Conservation (phyloP, 768 basidiomycete genomes). For the Tephrocybe rancida region DNA sequence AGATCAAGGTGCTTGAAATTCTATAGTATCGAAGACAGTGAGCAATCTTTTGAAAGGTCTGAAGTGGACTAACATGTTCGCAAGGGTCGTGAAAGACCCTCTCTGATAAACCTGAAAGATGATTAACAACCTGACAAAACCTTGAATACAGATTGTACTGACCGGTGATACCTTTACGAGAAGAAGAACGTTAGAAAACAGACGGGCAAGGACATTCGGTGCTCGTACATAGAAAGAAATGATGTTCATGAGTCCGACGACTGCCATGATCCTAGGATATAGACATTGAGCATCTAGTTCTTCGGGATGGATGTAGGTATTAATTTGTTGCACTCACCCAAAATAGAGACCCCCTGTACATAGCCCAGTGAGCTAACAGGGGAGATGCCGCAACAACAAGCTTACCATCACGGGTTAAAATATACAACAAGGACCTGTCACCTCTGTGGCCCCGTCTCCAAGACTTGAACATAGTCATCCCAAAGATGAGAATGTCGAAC, state of each 20-base stretch:
- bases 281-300: neutral
- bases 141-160: neutral
- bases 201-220: neutral
- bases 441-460: constrained; percentile 22
- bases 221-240: constrained; percentile 25
- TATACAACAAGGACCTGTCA: constrained; percentile 24
- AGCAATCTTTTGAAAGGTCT: neutral
- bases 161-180: constrained; percentile 15
- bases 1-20: constrained; percentile 32
- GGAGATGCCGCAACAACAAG: neutral
- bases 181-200: neutral
- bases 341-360: constrained; percentile 39
- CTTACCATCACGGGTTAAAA: constrained; percentile 48
- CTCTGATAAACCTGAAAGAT: constrained; percentile 17
- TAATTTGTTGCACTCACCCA: constrained; percentile 27
- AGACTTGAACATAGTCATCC: constrained; percentile 41
- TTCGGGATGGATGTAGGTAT: neutral
- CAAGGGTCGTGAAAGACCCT: constrained; percentile 23
- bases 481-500: constrained; percentile 43
- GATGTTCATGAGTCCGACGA: constrained; percentile 21
- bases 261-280: constrained; percentile 23
- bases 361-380: neutral
- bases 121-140: neutral
- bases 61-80: constrained; percentile 20
- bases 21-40: constrained; percentile 10